Evolutionary conservation across 257 asterid genomes (phyloP).

Genomic region (Solanum pennellii): DNA sequence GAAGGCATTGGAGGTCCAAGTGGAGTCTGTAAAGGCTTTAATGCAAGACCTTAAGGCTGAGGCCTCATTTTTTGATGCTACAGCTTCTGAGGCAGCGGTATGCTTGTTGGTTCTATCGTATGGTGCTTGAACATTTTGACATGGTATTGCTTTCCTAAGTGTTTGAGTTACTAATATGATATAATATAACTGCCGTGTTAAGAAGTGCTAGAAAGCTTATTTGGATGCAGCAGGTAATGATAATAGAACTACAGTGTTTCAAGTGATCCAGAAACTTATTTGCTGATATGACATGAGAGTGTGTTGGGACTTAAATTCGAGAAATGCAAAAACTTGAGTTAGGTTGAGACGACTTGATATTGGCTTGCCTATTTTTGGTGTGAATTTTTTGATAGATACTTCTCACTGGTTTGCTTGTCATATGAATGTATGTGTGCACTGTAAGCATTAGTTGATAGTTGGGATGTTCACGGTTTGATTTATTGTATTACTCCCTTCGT

Average conservation of each 20-base stretch:
- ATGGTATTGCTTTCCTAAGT: not conserved
- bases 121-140: not conserved
- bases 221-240: not conserved
- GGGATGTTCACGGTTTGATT: not conserved
- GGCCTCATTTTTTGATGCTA: slow-evolving; percentile 66
- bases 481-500: not conserved
- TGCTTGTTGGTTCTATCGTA: slow-evolving; percentile 10
- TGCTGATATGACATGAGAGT: not conserved
- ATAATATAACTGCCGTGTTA: not conserved
- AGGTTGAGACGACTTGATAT: not conserved
- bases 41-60: slow-evolving; percentile 72
- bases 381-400: not conserved
- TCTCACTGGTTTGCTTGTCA: not conserved
- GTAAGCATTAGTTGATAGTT: not conserved
- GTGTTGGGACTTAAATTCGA: not conserved
- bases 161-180: not conserved
- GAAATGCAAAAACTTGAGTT: not conserved
- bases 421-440: not conserved
- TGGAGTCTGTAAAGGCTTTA: slow-evolving; percentile 63
- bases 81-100: slow-evolving; percentile 71
- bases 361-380: not conserved
- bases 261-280: not conserved
- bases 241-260: not conserved
- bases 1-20: slow-evolving; percentile 49
- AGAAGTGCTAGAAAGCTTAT: not conserved